Evolutionary conservation across 805 yeast genomes (phyloP), one percentile per base, ranked within the genome.

Genomic region (Kazachstania martiniae): DNA sequence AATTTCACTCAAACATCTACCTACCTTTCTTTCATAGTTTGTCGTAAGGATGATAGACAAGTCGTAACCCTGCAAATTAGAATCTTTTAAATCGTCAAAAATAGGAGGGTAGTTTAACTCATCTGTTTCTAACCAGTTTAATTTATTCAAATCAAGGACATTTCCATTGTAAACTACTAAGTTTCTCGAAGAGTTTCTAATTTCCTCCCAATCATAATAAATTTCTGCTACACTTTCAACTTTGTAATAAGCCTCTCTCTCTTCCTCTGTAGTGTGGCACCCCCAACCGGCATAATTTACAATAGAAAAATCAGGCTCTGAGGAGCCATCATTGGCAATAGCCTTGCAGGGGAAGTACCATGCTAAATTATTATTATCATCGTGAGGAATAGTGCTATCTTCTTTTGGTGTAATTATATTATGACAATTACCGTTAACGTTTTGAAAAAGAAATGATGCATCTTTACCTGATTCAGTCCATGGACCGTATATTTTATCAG

Each of bases 281-380:
- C 89, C 94, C 74, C 84, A 87, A 4, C 97, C 97, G 31, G 66
- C 59, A 54, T 89, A 89, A 13, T 66, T 67, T 19, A 49, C 40
- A 9, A 19, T 14, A 1, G 86, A 71, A 41, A 68, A 68, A 51
- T 83, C 81, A 23, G 84, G 82, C 18, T 57, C 34, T 2, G 81
- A 56, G 1, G 91, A 68, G 5, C 94, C 94, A 52, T 85, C 83
- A 44, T 73, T 79, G 26, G 62, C 58, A 33, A 72, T 62, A 21
- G 81, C 39, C 44, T 77, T 75, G 63, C 98, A 91, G 3, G 98
- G 97, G 78, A 87, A 85, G 59, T 91, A 91, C 95, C 95, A 87
- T 12, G 94, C 96, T 44, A 89, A 55, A 19, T 70, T 66, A 16
- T 71, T 76, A 12, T 70, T 69, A 25, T 61, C 66, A 35, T 70